Conservation (phyloP, 495 filamentous ascomycete genomes). For the Hypomontagnella submonticulosa region DNA sequence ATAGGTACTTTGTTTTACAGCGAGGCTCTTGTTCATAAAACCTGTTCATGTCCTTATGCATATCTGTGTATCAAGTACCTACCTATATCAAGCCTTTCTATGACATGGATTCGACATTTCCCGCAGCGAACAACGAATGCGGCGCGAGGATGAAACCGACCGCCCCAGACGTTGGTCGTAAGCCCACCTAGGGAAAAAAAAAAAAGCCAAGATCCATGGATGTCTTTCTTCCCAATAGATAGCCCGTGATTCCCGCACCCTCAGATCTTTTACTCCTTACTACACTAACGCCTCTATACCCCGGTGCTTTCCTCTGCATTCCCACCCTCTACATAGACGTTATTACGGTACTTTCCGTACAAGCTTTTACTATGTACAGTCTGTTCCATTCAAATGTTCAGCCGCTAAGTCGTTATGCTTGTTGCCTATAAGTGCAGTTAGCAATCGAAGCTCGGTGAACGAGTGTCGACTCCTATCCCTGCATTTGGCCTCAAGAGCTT, state of each 20-base stretch:
- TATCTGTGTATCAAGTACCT: conserved; percentile 15
- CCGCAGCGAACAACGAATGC: conserved; percentile 29
- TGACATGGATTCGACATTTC: conserved; percentile 32
- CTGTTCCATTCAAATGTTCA: not conserved
- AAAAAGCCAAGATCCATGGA: conserved; percentile 34
- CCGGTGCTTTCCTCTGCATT: conserved; percentile 7
- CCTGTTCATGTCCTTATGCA: not conserved
- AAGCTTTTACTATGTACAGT: not conserved
- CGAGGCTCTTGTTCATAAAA: not conserved
- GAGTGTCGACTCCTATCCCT: conserved; percentile 26
- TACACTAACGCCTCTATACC: conserved; percentile 28
- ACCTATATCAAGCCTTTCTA: conserved; percentile 35
- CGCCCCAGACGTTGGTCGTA: conserved; percentile 32
- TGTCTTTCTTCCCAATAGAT: conserved; percentile 22
- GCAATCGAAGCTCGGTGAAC: conserved; percentile 34
- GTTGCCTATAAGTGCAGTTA: not conserved
- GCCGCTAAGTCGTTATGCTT: not conserved
- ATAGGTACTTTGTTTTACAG: not conserved
- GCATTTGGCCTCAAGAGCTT: conserved; percentile 21
- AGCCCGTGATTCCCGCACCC: conserved; percentile 9
- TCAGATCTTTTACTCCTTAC: not conserved
- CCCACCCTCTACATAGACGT: conserved; percentile 15
- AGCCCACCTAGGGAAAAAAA: conserved; percentile 17
- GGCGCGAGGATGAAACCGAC: conserved; percentile 41
- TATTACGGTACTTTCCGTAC: conserved; percentile 14